Conservation (phyloP, 805 yeast genomes). For the Lachancea thermotolerans region DNA sequence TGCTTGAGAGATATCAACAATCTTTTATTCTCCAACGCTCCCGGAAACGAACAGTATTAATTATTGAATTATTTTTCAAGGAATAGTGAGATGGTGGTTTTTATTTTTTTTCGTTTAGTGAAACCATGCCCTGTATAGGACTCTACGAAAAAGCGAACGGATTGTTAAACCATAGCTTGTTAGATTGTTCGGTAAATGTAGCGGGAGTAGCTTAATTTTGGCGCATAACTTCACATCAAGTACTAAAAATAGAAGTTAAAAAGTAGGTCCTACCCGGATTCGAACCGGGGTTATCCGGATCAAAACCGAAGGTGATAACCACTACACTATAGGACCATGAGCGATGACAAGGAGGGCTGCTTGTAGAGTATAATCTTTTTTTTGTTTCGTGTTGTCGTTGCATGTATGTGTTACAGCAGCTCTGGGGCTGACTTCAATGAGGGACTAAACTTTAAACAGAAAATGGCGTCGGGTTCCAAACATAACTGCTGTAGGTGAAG, state of each 20-base stretch:
- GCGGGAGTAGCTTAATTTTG: not conserved
- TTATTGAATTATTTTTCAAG: not conserved
- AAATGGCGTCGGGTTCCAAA: no score
- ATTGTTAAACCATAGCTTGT: not conserved
- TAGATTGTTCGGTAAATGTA: not conserved
- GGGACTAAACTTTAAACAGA: no score
- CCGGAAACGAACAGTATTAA: no score
- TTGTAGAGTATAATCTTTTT: not conserved
- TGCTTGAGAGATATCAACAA: not conserved
- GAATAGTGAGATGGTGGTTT: not conserved
- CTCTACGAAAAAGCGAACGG: not conserved
- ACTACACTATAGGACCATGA: constrained; percentile 49
- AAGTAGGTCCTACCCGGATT: constrained; percentile 74
- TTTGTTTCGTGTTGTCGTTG: no score
- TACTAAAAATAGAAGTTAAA: constrained; percentile 8
- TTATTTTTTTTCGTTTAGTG: not conserved
- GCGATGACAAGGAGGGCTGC: not conserved
- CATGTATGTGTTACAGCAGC: no score
- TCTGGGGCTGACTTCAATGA: no score
- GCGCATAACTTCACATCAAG: not conserved
- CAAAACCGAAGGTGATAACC: constrained; percentile 58
- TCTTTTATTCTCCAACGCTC: not conserved
- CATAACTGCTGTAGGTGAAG: no score
- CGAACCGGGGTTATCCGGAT: constrained; percentile 75
- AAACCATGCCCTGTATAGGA: not conserved